phyloP scores from a whole-genome alignment of 306 rosid genomes.

The Acacia acuminata region DNA sequence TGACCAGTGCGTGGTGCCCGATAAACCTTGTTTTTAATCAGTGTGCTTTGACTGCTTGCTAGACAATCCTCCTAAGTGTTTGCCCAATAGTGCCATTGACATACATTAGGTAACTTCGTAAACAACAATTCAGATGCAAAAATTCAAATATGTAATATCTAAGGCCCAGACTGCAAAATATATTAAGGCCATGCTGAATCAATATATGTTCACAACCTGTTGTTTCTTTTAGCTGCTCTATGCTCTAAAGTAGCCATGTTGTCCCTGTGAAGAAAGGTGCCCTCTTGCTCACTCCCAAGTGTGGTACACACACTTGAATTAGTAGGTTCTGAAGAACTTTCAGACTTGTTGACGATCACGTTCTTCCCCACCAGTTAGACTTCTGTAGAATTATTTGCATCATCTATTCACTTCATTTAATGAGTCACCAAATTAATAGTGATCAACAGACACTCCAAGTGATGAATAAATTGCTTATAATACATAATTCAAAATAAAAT shows the following conservation, averaged over 20 bases:
- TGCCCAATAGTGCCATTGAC: too few relatives aligned
- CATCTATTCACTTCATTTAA: too few relatives aligned
- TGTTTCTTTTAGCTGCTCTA: conserved; percentile 63
- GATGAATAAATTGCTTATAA: conserved; percentile 10
- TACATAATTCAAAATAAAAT: conserved; percentile 9
- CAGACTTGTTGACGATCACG: conserved; percentile 45
- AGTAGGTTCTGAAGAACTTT: conserved; percentile 58
- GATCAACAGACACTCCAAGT: conserved; percentile 18
- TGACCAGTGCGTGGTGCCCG: too few relatives aligned
- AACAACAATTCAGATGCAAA: too few relatives aligned
- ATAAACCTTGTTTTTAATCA: too few relatives aligned
- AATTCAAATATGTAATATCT: not conserved
- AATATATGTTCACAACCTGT: conserved; percentile 52
- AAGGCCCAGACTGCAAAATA: not conserved
- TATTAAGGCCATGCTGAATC: conserved; percentile 12
- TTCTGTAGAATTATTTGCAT: conserved; percentile 21
- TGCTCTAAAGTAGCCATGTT: conserved; percentile 51
- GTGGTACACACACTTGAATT: conserved; percentile 48
- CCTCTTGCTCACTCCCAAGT: conserved; percentile 61
- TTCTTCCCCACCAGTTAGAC: conserved; percentile 20
- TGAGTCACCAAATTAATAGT: conserved; percentile 17
- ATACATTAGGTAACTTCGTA: too few relatives aligned
- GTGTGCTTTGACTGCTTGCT: too few relatives aligned
- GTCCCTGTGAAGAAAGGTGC: conserved; percentile 55
- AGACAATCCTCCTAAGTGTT: too few relatives aligned